phyloP scores from a whole-genome alignment of 2,329 filamentous ascomycete species.

The Emericellopsis cladophorae region DNA sequence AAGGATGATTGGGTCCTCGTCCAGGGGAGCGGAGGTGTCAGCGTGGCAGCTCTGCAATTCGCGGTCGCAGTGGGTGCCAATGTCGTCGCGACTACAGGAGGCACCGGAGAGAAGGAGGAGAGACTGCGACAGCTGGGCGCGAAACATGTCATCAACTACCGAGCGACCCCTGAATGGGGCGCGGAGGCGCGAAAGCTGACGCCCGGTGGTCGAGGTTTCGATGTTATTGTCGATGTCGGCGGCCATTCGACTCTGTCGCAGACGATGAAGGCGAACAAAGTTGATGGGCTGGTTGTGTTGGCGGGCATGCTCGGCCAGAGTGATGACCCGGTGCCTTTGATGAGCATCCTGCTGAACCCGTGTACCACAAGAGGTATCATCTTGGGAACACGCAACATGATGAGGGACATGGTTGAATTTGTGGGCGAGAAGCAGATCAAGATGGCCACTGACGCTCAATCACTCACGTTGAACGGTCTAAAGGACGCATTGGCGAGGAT shows the following conservation, averaged over 20 bases:
- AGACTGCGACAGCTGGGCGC: constrained; percentile 43
- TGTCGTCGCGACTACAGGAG: constrained; percentile 44
- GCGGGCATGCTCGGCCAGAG: constrained; percentile 19
- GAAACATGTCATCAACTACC: constrained; percentile 49
- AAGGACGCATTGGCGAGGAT: constrained; percentile 18
- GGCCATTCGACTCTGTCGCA: constrained; percentile 48
- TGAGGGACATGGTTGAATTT: constrained; percentile 14
- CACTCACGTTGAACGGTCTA: constrained; percentile 15
- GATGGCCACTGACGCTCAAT: constrained; percentile 15
- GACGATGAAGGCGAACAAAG: constrained; percentile 34
- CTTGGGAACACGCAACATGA: constrained; percentile 11
- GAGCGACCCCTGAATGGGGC: constrained; percentile 45
- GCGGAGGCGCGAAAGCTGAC: constrained; percentile 36
- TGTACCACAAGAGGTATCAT: constrained; percentile 16
- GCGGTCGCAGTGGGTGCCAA: constrained; percentile 35
- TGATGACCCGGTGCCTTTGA: constrained; percentile 9
- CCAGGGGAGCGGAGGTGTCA: constrained; percentile 26
- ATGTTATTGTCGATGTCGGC: constrained; percentile 54
- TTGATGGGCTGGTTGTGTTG: constrained; percentile 18
- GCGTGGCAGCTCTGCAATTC: constrained; percentile 20
- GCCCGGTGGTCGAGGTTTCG: constrained; percentile 35
- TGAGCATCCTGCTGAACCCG: constrained; percentile 10
- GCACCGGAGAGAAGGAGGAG: constrained; percentile 38
- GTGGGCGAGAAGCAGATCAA: constrained; percentile 17
- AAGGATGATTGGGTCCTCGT: constrained; percentile 18